These are phyloP conservation scores for Zanthoxylum bungeanum DNA, from an alignment of 345 rosid species.

Conservation along the genomic window DNA sequence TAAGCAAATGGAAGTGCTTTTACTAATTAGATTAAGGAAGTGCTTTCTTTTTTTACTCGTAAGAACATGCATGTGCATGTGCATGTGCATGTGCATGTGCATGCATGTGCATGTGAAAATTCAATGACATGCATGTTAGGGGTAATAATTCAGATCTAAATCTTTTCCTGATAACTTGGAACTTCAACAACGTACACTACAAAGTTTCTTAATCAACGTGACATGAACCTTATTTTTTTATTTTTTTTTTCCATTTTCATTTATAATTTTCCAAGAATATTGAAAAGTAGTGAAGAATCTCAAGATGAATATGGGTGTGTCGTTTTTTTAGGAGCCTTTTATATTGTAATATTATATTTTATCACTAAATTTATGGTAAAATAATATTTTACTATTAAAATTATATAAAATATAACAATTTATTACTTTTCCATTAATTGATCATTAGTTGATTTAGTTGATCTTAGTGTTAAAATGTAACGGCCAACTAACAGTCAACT, in stretches of 20 bases:
- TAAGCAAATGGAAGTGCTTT: constrained; percentile 4
- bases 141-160: constrained; percentile 15
- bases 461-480: too few relatives aligned
- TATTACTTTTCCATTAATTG: too few relatives aligned
- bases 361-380: too few relatives aligned
- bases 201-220: not conserved
- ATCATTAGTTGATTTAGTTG: too few relatives aligned
- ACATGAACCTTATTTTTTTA: not conserved
- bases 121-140: not conserved
- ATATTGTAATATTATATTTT: too few relatives aligned
- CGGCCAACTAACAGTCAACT: too few relatives aligned
- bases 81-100: constrained; percentile 27
- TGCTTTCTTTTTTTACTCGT: constrained; percentile 3
- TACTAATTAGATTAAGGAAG: not conserved
- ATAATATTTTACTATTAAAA: too few relatives aligned
- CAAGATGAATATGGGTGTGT: not conserved
- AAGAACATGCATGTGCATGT: constrained; percentile 23
- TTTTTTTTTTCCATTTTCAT: too few relatives aligned
- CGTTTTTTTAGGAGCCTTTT: not conserved
- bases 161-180: constrained; percentile 14
- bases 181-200: not conserved
- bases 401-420: too few relatives aligned
- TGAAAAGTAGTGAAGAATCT: not conserved
- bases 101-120: constrained; percentile 36
- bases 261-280: not conserved